Evolutionary conservation across 495 filamentous ascomycete species (phyloP).

Genomic region (Aspergillus coremiiformis): DNA sequence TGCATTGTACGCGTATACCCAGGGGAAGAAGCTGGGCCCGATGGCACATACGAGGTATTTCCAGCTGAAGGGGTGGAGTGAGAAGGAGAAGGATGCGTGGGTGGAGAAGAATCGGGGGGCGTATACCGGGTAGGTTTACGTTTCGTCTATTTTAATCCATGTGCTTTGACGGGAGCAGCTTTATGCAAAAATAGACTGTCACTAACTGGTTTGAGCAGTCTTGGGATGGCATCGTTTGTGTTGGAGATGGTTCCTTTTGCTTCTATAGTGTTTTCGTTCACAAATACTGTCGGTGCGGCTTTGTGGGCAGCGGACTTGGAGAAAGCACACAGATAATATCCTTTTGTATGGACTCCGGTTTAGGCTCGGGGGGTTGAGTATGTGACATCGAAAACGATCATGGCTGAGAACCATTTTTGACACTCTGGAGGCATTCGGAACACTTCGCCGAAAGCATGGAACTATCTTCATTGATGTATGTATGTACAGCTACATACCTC

Average conservation of each 20-base stretch:
- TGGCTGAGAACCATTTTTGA: no score
- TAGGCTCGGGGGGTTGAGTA: no score
- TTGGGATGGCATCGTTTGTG: slow-evolving; percentile 66
- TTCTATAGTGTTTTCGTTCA: slow-evolving; percentile 81
- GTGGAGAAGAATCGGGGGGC: slow-evolving; percentile 54
- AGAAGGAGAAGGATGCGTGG: slow-evolving; percentile 53
- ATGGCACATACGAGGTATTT: slow-evolving; percentile 62
- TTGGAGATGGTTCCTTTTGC: slow-evolving; percentile 79
- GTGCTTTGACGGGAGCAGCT: background rate
- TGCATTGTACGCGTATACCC: slow-evolving; percentile 64
- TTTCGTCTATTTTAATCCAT: background rate
- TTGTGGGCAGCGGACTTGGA: slow-evolving; percentile 94
- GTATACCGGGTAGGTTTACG: slow-evolving; percentile 66
- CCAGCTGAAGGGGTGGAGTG: slow-evolving; percentile 76
- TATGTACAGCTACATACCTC: no score
- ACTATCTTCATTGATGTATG: no score
- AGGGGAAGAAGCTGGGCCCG: slow-evolving; percentile 55
- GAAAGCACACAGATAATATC: slow-evolving; percentile 28
- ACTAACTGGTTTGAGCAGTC: slow-evolving; percentile 43
- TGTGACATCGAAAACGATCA: no score
- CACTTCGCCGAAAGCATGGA: no score
- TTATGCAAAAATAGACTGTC: background rate
- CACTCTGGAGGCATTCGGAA: no score
- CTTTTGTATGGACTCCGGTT: background rate
- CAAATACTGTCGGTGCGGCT: slow-evolving; percentile 85